phyloP scores from a whole-genome alignment of 305 asterid species.

The Fraxinus angustifolia region DNA sequence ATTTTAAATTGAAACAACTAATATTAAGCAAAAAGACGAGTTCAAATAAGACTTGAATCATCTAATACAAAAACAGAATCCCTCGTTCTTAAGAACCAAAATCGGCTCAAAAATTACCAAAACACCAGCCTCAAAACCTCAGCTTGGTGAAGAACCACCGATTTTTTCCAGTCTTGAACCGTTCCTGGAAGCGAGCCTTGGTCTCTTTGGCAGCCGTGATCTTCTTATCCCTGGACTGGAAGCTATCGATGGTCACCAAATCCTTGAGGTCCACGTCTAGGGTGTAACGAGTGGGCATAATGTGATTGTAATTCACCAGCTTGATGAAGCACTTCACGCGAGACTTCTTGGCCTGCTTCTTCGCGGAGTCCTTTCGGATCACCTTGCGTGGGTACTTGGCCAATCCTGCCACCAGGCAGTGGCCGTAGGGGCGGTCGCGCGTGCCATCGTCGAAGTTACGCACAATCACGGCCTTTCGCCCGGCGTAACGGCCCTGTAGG shows the following conservation, averaged over 20 bases:
- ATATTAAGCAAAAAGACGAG: not conserved
- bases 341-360: conserved; percentile 10
- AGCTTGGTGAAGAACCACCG: conserved; percentile 12
- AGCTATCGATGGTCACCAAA: not conserved
- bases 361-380: conserved; percentile 5
- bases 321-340: conserved; percentile 1
- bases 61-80: not conserved
- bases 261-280: conserved; percentile 11
- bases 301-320: not conserved
- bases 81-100: not conserved
- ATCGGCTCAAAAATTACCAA: not conserved
- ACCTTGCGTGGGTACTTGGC: conserved; percentile 11
- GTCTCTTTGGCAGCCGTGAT: not conserved
- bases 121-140: not conserved
- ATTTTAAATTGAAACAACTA: not conserved
- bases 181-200: conserved; percentile 3
- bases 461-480: not conserved
- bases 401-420: conserved; percentile 5
- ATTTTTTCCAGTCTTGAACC: conserved; percentile 9
- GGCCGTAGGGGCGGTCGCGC: conserved; percentile 7
- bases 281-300: conserved; percentile 16
- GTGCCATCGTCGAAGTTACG: conserved; percentile 2
- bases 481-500: not conserved
- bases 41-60: not conserved
- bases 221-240: conserved; percentile 1